Conservation (phyloP, 441 rosid species). For the Metrosideros polymorpha region DNA sequence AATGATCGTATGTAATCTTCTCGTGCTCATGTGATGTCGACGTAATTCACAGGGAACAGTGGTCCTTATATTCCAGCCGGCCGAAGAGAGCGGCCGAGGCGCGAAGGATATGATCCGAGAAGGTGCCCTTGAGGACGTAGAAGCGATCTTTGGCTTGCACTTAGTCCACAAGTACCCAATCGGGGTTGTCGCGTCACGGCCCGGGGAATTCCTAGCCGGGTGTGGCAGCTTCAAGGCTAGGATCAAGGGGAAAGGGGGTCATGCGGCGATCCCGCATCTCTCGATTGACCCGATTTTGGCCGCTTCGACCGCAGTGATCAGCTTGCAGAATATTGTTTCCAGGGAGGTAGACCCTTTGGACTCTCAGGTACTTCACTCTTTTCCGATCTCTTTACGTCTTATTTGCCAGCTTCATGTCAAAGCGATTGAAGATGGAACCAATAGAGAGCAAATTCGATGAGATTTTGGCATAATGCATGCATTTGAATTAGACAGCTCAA, state of each 20-base stretch:
- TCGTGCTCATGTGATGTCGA: not conserved
- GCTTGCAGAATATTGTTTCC: conserved; percentile 44
- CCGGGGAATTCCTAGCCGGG: conserved; percentile 51
- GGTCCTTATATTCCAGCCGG: conserved; percentile 53
- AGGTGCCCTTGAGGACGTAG: conserved; percentile 38
- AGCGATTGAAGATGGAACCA: not conserved
- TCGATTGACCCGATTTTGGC: conserved; percentile 51
- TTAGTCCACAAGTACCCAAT: conserved; percentile 22
- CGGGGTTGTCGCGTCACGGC: conserved; percentile 38
- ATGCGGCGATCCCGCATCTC: conserved; percentile 47
- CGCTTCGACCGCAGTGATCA: conserved; percentile 34
- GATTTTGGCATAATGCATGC: not conserved
- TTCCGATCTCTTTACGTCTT: not conserved
- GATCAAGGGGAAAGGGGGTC: conserved; percentile 54
- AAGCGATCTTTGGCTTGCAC: conserved; percentile 54
- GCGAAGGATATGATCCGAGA: conserved; percentile 45
- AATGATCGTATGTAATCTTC: not conserved
- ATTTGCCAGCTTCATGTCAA: not conserved
- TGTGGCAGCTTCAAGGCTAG: conserved; percentile 50
- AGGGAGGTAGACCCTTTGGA: conserved; percentile 48
- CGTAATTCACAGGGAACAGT: conserved; percentile 39
- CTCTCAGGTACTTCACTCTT: conserved; percentile 27
- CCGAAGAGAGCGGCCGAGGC: conserved; percentile 50
- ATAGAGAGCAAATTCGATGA: not conserved
- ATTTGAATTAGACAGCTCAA: not conserved